Conservation (phyloP, 2,329 filamentous ascomycete genomes). For the Rutstroemia sp. region DNA sequence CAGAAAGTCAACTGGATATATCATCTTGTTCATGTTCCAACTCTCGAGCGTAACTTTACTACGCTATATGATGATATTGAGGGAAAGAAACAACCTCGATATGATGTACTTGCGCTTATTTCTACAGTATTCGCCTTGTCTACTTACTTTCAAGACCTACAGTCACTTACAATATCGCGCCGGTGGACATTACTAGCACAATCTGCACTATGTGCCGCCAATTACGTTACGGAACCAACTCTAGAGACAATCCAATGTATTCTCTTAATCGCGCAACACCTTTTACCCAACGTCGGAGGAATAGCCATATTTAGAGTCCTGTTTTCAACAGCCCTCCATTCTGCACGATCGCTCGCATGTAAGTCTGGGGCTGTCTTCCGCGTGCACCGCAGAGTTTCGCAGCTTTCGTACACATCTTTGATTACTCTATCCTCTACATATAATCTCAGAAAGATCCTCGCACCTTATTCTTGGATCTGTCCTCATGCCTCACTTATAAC, state of each 20-base stretch:
- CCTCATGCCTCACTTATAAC: no score
- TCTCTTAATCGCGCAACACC: constrained; percentile 30
- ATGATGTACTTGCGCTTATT: constrained; percentile 15
- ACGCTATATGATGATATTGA: constrained; percentile 15
- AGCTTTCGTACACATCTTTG: no score
- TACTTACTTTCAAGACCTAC: constrained; percentile 13
- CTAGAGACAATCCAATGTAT: constrained; percentile 33
- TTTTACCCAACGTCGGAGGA: constrained; percentile 32
- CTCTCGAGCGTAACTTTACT: constrained; percentile 11
- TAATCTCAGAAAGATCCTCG: no score
- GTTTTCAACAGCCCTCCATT: constrained; percentile 27
- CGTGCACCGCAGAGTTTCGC: no score
- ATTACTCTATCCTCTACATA: no score
- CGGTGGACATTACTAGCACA: constrained; percentile 17
- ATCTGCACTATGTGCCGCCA: constrained; percentile 22
- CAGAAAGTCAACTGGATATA: constrained; percentile 19
- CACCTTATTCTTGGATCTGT: no score
- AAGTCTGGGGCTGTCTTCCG: no score
- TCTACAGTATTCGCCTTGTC: constrained; percentile 16
- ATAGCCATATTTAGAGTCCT: constrained; percentile 29
- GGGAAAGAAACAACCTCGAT: constrained; percentile 9
- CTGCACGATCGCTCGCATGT: constrained; percentile 16
- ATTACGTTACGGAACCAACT: constrained; percentile 21
- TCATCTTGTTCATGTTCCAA: constrained; percentile 20
- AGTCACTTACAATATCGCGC: constrained; percentile 4